Conservation (phyloP, 1,139 yeast species). For the Pichia sp. region DNA sequence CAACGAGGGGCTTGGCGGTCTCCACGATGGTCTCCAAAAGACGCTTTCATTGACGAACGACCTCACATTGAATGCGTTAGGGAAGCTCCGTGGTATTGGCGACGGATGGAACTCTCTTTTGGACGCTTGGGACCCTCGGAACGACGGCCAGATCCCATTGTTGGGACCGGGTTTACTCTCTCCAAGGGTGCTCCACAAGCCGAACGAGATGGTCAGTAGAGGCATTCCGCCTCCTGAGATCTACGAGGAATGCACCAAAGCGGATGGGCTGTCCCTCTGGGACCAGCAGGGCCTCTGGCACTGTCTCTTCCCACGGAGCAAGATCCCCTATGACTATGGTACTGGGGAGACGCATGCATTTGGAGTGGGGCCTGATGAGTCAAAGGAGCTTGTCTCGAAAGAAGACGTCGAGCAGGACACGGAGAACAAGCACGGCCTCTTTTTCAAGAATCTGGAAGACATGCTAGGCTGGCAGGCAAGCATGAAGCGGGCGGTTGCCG, state of each 20-base stretch:
- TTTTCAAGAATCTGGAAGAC: conserved; percentile 61
- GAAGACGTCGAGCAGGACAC: conserved; percentile 44
- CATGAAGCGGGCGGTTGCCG: conserved; percentile 39
- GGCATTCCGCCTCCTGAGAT: conserved; percentile 60
- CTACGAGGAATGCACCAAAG: conserved; percentile 58
- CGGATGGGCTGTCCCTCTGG: conserved; percentile 73
- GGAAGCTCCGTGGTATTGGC: conserved; percentile 19
- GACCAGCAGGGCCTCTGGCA: conserved; percentile 80
- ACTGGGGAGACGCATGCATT: conserved; percentile 8
- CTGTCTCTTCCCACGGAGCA: conserved; percentile 67
- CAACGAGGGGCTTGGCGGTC: background rate
- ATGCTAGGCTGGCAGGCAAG: conserved; percentile 63
- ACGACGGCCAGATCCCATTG: conserved; percentile 3
- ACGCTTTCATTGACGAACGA: conserved; percentile 24
- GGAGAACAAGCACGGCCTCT: conserved; percentile 38
- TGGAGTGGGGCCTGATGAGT: conserved; percentile 25
- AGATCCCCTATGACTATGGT: conserved; percentile 31
- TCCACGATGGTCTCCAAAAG: conserved; percentile 18
- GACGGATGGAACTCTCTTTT: conserved; percentile 10
- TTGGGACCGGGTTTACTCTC: conserved; percentile 1
- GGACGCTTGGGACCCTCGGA: conserved; percentile 8
- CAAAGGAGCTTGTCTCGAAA: conserved; percentile 19
- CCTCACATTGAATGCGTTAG: conserved; percentile 22
- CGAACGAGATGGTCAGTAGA: conserved; percentile 48
- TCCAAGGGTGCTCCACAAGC: conserved; percentile 15